Conservation (phyloP, 2,329 filamentous ascomycete genomes). For the Fusarium tuaranense region DNA sequence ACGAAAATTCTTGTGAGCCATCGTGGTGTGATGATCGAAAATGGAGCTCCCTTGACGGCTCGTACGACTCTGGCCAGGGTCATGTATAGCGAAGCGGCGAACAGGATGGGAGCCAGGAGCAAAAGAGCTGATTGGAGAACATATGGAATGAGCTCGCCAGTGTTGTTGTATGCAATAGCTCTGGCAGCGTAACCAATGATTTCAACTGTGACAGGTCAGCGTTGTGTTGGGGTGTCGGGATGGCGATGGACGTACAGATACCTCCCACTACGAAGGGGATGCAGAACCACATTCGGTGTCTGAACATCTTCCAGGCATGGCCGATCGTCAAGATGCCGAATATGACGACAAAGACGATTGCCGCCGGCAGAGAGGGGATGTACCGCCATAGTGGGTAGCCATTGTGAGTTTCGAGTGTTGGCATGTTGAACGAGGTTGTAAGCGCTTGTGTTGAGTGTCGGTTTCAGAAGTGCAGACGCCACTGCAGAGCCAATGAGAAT, state of each 20-base stretch:
- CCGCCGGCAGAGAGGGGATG: slow-evolving; percentile 57
- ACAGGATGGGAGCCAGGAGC: slow-evolving; percentile 57
- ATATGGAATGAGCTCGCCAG: slow-evolving; percentile 42
- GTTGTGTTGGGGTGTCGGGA: background rate
- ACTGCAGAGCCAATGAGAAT: background rate
- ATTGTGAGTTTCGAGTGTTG: slow-evolving; percentile 38
- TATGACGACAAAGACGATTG: slow-evolving; percentile 58
- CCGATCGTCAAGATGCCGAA: slow-evolving; percentile 55
- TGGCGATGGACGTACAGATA: slow-evolving; percentile 29
- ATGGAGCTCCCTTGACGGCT: slow-evolving; percentile 38
- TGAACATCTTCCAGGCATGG: slow-evolving; percentile 57
- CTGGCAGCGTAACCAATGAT: background rate
- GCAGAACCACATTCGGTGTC: slow-evolving; percentile 62
- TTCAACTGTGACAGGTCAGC: background rate
- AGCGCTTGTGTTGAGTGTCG: background rate
- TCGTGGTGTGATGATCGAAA: slow-evolving; percentile 33
- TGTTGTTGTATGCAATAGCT: background rate
- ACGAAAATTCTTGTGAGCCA: slow-evolving; percentile 51
- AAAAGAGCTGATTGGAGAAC: slow-evolving; percentile 54
- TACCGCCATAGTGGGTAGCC: slow-evolving; percentile 45
- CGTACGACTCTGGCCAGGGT: slow-evolving; percentile 54
- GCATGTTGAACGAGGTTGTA: slow-evolving; percentile 14
- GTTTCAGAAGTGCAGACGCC: background rate
- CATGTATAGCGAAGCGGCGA: slow-evolving; percentile 61
- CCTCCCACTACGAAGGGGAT: slow-evolving; percentile 59